Evolutionary conservation across 2,329 filamentous ascomycete species (phyloP), one percentile per base, ranked within the genome.

Genomic region (Colletotrichum tropicale): DNA sequence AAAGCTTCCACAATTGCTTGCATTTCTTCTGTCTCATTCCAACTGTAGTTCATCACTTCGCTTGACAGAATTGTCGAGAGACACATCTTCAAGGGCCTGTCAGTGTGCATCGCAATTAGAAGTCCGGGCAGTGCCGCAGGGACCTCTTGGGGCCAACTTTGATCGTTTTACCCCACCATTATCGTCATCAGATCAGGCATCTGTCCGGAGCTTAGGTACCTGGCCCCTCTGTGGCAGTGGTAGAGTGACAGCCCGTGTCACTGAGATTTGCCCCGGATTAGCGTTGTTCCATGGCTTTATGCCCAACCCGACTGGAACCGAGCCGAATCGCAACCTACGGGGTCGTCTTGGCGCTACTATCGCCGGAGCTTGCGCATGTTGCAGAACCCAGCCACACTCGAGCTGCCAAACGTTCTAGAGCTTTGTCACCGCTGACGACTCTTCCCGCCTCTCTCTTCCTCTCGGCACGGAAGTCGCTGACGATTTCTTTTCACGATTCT

Each of bases 351-450:
- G 75, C 72, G 75, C 72, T 58, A 60, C 64, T 48, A 65, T 58
- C 67, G 48, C 73, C 48, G 75, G 67, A 77, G 75, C 75, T 77
- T 77, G 75, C 72, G 75, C 72, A 75, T 69, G 62, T 71, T 77
- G 74, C 72, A 71, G 62, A 71, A 75, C 72, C 75, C 75, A 77
- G 75, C 75, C 75, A 77, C 75, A 71, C 61, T 75, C 66, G 30
- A 75, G 66, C 71, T 71, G 21, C 67, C 73, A 72, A 13, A 68
- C 58, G 68, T 62, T 56, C 74, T 55, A 26, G 38, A 76, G 70
- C 67, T 77, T 71, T 67, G 76, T 77, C 62, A 70, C 69, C 52
- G 76, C 70, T 76, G 76, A 77, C 76, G 74, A 77, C 74, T 77
- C 60, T 66, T 64, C 32, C 55, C 65, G 70, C 70, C 74, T 66